A percentile compares a stretch with the other conserved stretches of the same genome.
These are phyloP conservation scores for Ceratobasidium sp. DNA, from an alignment of 1,284 basidiomycete species.

Conservation along the genomic window DNA sequence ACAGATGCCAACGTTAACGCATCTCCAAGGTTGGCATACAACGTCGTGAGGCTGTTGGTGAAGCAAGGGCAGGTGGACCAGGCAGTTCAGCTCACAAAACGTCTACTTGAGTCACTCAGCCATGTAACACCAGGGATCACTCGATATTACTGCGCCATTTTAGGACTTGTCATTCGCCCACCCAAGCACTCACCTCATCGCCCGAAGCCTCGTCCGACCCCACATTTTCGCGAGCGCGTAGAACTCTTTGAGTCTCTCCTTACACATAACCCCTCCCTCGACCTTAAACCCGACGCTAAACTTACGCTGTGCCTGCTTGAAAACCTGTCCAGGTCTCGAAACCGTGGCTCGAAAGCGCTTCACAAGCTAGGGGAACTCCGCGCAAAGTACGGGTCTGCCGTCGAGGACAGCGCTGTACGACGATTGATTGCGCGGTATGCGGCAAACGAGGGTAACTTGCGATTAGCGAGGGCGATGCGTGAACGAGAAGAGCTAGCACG, in stretches of 20 bases:
- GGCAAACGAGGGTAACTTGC: neutral
- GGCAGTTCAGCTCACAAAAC: constrained; percentile 29
- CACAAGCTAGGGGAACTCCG: constrained; percentile 16
- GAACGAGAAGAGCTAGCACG: constrained; percentile 30
- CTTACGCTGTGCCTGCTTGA: constrained; percentile 23
- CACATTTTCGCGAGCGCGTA: constrained; percentile 9
- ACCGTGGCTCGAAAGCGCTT: constrained; percentile 8
- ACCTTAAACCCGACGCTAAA: constrained; percentile 24
- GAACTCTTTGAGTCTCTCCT: constrained; percentile 32
- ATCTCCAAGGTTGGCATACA: constrained; percentile 31
- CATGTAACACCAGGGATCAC: neutral
- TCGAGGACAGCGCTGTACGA: constrained; percentile 30
- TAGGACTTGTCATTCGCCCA: constrained; percentile 23
- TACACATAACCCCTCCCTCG: constrained; percentile 18
- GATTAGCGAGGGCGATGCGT: constrained; percentile 16
- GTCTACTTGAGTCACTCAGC: constrained; percentile 10
- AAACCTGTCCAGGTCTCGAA: constrained; percentile 24
- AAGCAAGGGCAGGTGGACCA: constrained; percentile 7
- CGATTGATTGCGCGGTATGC: constrained; percentile 35
- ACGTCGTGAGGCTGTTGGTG: constrained; percentile 34
- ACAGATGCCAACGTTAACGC: neutral
- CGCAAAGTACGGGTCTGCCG: constrained; percentile 28
- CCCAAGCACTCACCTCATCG: neutral
- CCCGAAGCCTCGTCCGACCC: neutral
- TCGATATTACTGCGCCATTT: constrained; percentile 35